A percentile compares a stretch with the other conserved stretches of the same genome.
Evolutionary conservation across 306 rosid genomes (phyloP).

Genomic region (Comarum palustre): DNA sequence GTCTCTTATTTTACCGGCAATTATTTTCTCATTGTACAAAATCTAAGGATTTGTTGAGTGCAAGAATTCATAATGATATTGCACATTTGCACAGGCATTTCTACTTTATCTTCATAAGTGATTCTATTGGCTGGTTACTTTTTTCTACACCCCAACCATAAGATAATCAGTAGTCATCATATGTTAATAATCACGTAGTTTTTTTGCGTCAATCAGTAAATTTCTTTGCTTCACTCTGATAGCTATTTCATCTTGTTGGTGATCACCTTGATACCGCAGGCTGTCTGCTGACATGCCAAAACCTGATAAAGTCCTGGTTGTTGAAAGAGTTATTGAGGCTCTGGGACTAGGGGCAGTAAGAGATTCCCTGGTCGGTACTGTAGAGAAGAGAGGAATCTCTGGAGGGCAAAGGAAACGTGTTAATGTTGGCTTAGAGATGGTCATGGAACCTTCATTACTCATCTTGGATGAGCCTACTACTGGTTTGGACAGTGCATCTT

Average conservation of each 20-base stretch:
- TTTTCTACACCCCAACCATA: not conserved
- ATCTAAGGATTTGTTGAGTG: not conserved
- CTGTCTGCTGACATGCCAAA: constrained; percentile 72
- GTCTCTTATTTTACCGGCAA: too few species aligned
- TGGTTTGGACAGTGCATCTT: constrained; percentile 81
- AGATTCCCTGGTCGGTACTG: constrained; percentile 78
- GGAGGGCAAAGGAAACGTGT: constrained; percentile 83
- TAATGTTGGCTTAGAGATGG: constrained; percentile 86
- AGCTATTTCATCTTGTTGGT: constrained; percentile 26
- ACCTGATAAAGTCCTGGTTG: constrained; percentile 78
- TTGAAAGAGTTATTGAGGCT: constrained; percentile 79
- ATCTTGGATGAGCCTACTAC: constrained; percentile 83
- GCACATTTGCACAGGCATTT: not conserved
- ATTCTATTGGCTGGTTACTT: not conserved
- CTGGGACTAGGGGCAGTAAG: constrained; percentile 76
- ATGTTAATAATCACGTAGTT: not conserved
- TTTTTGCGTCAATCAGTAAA: constrained; percentile 6
- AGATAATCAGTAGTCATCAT: not conserved
- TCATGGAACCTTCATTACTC: constrained; percentile 80
- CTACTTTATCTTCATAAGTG: not conserved
- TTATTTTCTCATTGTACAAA: not conserved
- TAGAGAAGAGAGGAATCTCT: constrained; percentile 73
- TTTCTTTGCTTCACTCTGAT: constrained; percentile 18
- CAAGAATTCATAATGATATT: not conserved
- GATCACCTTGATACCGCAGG: constrained; percentile 38